Percentiles rank a stretch among this genome's conserved stretches.
Conservation (phyloP, 768 basidiomycete genomes). For the Mycena belliarum region DNA sequence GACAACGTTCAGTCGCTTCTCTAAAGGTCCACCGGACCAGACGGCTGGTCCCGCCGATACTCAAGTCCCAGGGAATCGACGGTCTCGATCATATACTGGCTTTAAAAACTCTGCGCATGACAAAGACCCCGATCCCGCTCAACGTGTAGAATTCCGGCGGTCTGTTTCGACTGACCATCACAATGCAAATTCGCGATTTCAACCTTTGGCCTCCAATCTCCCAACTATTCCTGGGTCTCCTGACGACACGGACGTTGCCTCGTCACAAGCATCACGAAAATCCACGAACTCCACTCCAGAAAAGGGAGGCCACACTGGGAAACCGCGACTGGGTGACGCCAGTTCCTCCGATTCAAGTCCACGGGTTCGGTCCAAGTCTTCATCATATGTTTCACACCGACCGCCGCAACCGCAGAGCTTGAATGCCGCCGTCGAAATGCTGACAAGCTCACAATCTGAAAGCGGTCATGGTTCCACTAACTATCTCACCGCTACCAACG, state of each 20-base stretch:
- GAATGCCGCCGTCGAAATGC: constrained; percentile 68
- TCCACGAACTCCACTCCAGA: constrained; percentile 37
- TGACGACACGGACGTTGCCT: constrained; percentile 61
- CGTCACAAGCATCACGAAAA: constrained; percentile 50
- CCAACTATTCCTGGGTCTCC: constrained; percentile 73
- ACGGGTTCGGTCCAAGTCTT: constrained; percentile 54
- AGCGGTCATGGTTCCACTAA: constrained; percentile 32
- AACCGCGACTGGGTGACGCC: constrained; percentile 28
- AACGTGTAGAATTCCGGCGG: constrained; percentile 28
- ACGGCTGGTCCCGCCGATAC: constrained; percentile 19
- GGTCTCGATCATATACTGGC: constrained; percentile 38
- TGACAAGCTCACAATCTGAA: constrained; percentile 48
- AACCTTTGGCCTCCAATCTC: constrained; percentile 43
- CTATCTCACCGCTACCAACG: constrained; percentile 20
- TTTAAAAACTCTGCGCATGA: constrained; percentile 24
- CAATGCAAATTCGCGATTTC: constrained; percentile 30
- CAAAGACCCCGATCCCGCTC: constrained; percentile 9
- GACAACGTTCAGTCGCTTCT: constrained; percentile 46
- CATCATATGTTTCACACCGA: constrained; percentile 54
- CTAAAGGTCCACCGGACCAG: constrained; percentile 35
- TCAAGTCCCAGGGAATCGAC: constrained; percentile 36
- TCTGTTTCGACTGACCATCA: constrained; percentile 30
- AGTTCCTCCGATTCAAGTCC: constrained; percentile 39
- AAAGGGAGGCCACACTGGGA: constrained; percentile 35
- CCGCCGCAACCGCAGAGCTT: constrained; percentile 69